Percentiles rank a stretch among this genome's conserved stretches.
Evolutionary conservation across 352 stramenopile species (phyloP).

Genomic region (Aphanomyces invadans): DNA sequence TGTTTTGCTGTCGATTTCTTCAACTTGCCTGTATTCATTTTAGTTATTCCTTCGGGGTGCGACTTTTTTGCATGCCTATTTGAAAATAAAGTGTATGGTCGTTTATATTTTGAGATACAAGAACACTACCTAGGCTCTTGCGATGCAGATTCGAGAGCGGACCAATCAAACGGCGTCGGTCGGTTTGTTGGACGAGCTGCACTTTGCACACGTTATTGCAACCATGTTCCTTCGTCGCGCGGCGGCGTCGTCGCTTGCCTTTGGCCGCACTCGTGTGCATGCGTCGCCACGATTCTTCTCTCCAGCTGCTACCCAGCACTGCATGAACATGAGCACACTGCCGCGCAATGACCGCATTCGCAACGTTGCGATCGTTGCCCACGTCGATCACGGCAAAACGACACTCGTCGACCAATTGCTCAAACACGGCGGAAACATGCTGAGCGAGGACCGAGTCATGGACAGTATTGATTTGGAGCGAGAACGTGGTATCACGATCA

Average conservation of each 20-base stretch:
- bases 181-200: background rate
- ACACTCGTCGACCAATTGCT: conserved; percentile 97
- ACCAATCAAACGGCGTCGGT: conserved; percentile 1
- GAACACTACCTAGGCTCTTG: background rate
- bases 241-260: background rate
- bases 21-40: too few species aligned
- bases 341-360: conserved; percentile 46
- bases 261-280: background rate
- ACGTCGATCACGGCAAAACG: conserved; percentile 99
- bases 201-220: background rate
- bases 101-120: background rate
- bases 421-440: conserved; percentile 88
- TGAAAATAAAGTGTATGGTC: too few species aligned
- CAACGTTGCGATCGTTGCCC: conserved; percentile 88
- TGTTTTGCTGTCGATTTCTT: background rate
- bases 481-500: conserved; percentile 99
- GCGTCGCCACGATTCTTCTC: background rate
- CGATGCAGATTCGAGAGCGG: background rate
- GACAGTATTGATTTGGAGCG: conserved; percentile 97
- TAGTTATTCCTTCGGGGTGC: too few species aligned
- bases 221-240: conserved; percentile 16
- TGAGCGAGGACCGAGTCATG: conserved; percentile 91
- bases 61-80: background rate
- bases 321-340: conserved; percentile 1
- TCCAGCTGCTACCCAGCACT: background rate